A percentile compares a stretch with the other conserved stretches of the same genome.
Conservation (phyloP, 169 alveolate species). For the Perkinsus olseni region DNA sequence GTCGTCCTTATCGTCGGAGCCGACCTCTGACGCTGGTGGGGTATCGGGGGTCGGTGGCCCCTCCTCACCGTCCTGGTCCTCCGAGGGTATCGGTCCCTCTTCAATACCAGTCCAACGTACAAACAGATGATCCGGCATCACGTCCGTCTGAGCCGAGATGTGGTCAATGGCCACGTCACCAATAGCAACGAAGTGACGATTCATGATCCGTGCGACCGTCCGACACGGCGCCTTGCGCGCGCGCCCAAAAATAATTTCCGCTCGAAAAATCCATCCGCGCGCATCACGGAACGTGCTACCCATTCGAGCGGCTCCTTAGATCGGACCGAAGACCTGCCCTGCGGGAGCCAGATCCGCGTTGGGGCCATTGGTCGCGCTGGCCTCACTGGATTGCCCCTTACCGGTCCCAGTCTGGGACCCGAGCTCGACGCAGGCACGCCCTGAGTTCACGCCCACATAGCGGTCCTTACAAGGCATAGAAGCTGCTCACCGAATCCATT, state of each 20-base stretch:
- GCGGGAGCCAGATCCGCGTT: too few species aligned
- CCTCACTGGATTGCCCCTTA: not conserved
- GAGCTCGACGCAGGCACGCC: too few species aligned
- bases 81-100: not conserved
- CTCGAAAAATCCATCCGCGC: not conserved
- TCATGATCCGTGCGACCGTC: not conserved
- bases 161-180: not conserved
- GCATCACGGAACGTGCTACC: not conserved
- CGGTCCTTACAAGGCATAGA: too few species aligned
- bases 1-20: not conserved
- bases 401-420: too few species aligned
- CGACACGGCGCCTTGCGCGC: not conserved
- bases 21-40: not conserved
- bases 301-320: too few species aligned
- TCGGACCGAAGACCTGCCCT: too few species aligned
- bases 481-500: not conserved
- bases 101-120: not conserved
- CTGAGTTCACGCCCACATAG: too few species aligned
- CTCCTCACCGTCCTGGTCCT: not conserved
- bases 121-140: not conserved
- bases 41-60: not conserved
- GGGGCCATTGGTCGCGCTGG: not conserved
- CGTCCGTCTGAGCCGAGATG: not conserved
- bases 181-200: not conserved
- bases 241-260: not conserved